Evolutionary conservation across 2,329 filamentous ascomycete genomes (phyloP).

Genomic region (Penicillium sp.): DNA sequence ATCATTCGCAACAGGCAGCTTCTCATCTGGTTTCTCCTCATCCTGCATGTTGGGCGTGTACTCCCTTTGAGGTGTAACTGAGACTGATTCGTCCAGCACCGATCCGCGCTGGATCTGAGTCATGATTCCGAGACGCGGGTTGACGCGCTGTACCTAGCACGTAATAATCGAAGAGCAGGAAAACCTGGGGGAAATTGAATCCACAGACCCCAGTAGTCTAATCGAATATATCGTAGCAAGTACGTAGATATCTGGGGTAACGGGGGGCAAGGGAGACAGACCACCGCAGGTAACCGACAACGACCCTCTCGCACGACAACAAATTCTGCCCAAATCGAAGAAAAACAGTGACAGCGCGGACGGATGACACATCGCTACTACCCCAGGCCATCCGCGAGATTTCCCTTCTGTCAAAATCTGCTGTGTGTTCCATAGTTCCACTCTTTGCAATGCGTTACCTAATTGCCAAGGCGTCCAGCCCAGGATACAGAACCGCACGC

Average conservation of each 20-base stretch:
- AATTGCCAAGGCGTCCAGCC: background rate
- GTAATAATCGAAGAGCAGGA: too few relatives aligned
- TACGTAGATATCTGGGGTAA: background rate
- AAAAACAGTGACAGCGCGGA: background rate
- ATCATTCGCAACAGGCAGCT: slow-evolving; percentile 32
- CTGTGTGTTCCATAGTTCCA: background rate
- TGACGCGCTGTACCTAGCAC: background rate
- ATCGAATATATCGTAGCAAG: background rate
- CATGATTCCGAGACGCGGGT: background rate
- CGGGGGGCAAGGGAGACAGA: background rate
- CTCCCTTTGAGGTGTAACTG: background rate
- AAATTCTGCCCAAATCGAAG: background rate
- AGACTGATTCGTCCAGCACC: background rate
- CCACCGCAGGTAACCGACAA: background rate
- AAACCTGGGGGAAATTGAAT: background rate
- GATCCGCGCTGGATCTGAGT: background rate
- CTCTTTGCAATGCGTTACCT: background rate
- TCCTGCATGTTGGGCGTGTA: background rate
- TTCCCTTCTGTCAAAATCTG: background rate
- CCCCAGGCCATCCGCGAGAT: background rate
- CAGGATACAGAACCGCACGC: background rate
- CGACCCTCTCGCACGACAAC: background rate
- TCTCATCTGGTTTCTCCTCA: slow-evolving; percentile 24
- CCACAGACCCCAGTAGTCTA: background rate
- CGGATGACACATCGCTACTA: background rate